These are phyloP conservation scores for Barnettozyma populi DNA, from an alignment of 805 yeast species.

Conservation along the genomic window DNA sequence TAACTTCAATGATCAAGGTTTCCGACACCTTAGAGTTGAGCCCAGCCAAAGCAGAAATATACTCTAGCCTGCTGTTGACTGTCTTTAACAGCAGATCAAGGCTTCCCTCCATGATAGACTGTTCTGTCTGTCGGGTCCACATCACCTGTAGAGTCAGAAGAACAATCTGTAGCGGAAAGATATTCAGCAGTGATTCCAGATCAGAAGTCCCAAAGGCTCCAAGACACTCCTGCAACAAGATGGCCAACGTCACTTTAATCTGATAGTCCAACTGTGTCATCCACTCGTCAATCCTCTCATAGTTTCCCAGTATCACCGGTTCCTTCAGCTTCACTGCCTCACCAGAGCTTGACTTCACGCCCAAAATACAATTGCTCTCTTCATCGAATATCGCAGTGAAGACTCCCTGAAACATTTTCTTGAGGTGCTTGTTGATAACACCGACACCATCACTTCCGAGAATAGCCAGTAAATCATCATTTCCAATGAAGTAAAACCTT, in stretches of 20 bases:
- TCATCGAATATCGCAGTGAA: constrained; percentile 34
- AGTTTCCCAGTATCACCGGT: constrained; percentile 39
- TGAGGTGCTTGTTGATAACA: constrained; percentile 51
- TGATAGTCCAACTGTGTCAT: constrained; percentile 50
- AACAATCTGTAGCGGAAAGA: constrained; percentile 51
- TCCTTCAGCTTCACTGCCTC: constrained; percentile 44
- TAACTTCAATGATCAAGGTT: constrained; percentile 57
- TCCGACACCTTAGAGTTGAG: constrained; percentile 48
- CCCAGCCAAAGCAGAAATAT: constrained; percentile 31
- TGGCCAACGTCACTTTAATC: constrained; percentile 43
- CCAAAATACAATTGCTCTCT: constrained; percentile 32
- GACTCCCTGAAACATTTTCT: constrained; percentile 70
- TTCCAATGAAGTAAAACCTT: constrained; percentile 82
- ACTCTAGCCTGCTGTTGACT: not conserved
- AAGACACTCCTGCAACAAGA: constrained; percentile 28
- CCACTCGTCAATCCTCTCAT: constrained; percentile 54
- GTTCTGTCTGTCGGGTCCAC: constrained; percentile 47
- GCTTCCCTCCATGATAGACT: constrained; percentile 14
- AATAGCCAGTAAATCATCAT: constrained; percentile 81
- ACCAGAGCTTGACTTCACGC: constrained; percentile 58
- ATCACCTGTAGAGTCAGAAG: constrained; percentile 49
- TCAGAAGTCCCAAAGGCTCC: constrained; percentile 10
- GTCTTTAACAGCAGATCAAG: constrained; percentile 21
- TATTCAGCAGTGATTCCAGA: constrained; percentile 31
- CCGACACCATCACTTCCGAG: constrained; percentile 56